phyloP scores from a whole-genome alignment of 768 basidiomycete genomes.

The Mycena sanguinolenta region DNA sequence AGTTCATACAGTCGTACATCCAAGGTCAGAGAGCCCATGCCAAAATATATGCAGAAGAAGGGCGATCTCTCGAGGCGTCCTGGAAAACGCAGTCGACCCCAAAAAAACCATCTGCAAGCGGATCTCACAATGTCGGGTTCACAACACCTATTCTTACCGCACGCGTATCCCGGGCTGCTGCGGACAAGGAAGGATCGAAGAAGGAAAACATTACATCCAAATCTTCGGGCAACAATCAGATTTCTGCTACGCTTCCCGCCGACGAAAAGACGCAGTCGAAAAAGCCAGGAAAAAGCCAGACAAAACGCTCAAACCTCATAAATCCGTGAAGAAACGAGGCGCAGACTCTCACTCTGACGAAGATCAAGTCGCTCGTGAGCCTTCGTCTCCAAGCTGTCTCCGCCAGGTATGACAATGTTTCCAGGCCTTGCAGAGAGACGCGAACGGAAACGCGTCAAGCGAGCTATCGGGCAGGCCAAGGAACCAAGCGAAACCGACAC shows the following conservation, averaged over 20 bases:
- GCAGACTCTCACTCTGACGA: conserved; percentile 44
- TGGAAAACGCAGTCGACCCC: conserved; percentile 42
- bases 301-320: neutral
- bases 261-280: conserved; percentile 1
- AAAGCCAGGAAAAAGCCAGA: conserved; percentile 3
- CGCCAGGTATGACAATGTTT: neutral
- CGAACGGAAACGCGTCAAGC: conserved; percentile 71
- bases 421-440: conserved; percentile 76
- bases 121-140: conserved; percentile 21
- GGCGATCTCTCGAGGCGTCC: conserved; percentile 44
- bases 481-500: conserved; percentile 37
- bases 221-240: neutral
- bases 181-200: neutral
- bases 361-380: conserved; percentile 54
- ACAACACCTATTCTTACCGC: conserved; percentile 25
- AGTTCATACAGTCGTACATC: conserved; percentile 62
- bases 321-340: conserved; percentile 28
- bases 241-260: neutral
- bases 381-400: neutral
- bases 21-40: conserved; percentile 61
- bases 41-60: conserved; percentile 59
- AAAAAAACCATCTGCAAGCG: conserved; percentile 16
- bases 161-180: conserved; percentile 5
- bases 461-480: conserved; percentile 61
- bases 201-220: conserved; percentile 16